These are phyloP conservation scores for Chytriomyces sp. DNA, from an alignment of 192 early-diverging fungal species.

Conservation along the genomic window DNA sequence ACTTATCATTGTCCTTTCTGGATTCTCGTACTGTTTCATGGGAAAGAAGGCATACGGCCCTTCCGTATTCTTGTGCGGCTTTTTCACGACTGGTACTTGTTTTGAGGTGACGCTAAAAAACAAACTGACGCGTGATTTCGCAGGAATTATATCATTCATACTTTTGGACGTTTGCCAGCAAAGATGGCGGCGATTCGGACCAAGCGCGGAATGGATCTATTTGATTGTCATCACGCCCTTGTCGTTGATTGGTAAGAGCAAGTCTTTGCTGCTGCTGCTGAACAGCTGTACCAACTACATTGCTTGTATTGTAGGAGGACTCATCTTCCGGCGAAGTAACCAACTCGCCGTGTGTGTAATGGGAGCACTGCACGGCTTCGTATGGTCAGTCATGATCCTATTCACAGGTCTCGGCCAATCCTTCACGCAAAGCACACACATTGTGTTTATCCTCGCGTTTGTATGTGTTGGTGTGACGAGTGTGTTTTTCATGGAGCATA, in stretches of 20 bases:
- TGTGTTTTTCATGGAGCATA: conserved; percentile 36
- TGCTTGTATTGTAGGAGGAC: too few relatives aligned
- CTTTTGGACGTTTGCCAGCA: conserved; percentile 23
- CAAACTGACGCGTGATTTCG: neutral
- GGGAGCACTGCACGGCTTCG: conserved; percentile 26
- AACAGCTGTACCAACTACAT: too few relatives aligned
- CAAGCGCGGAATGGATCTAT: conserved; percentile 35
- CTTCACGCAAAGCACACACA: conserved; percentile 15
- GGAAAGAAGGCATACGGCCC: conserved; percentile 33
- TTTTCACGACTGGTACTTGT: conserved; percentile 21
- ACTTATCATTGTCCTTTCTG: neutral
- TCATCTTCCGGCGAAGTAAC: conserved; percentile 2
- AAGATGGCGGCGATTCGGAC: conserved; percentile 28
- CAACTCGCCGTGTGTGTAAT: conserved; percentile 23
- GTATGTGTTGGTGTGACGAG: conserved; percentile 13
- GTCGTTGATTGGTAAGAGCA: conserved; percentile 11
- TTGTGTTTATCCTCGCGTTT: conserved; percentile 27
- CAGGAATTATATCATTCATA: conserved; percentile 19
- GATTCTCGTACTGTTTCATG: conserved; percentile 30
- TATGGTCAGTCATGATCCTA: conserved; percentile 22
- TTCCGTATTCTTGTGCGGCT: conserved; percentile 24
- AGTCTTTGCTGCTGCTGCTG: too few relatives aligned
- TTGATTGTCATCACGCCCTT: conserved; percentile 1
- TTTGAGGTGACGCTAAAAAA: neutral
- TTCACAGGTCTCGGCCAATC: conserved; percentile 34